These are phyloP conservation scores for Platanthera zijinensis DNA, from an alignment of 106 monocot species.

Conservation along the genomic window DNA sequence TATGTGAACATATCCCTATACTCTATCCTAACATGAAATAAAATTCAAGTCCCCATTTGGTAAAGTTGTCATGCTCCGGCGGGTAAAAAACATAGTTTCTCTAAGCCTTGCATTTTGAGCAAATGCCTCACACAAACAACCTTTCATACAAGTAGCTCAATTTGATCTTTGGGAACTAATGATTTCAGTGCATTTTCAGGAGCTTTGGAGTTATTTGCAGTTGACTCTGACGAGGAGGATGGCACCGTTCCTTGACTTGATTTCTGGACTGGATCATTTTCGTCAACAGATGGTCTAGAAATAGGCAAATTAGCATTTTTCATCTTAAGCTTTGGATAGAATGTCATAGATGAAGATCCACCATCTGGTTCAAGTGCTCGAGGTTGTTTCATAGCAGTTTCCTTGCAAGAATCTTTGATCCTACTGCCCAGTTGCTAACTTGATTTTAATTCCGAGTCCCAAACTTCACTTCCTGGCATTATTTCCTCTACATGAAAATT, in stretches of 20 bases:
- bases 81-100: no score
- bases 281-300: not conserved
- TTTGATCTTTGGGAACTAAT: not conserved
- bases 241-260: not conserved
- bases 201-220: not conserved
- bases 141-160: not conserved
- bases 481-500: slow-evolving; percentile 1
- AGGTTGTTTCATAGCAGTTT: not conserved
- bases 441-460: not conserved
- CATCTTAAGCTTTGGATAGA: not conserved
- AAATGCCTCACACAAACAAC: not conserved
- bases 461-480: not conserved
- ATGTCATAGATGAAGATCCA: not conserved
- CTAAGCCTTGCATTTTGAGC: not conserved
- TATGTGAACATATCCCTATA: no score
- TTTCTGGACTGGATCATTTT: not conserved
- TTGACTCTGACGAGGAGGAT: not conserved
- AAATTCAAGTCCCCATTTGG: no score
- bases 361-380: not conserved
- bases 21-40: no score
- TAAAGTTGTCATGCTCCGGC: no score
- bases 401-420: not conserved
- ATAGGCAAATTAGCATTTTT: not conserved
- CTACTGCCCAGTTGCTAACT: not conserved
- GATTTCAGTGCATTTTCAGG: not conserved